These are phyloP conservation scores for Gypsophila paniculata DNA, from an alignment of 179 eudicot species.

Conservation along the genomic window DNA sequence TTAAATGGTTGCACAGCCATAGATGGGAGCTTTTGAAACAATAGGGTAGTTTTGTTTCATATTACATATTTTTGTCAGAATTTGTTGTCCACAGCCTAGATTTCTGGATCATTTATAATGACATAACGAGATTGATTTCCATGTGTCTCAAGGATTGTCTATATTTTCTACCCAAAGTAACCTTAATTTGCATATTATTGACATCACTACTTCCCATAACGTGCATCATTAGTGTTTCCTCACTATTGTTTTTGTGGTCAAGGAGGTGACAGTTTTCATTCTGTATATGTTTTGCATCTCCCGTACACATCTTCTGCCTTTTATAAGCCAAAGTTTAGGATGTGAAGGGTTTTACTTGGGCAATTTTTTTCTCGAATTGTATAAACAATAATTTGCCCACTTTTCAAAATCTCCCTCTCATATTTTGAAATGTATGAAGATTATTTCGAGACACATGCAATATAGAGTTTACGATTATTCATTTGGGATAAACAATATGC, in stretches of 20 bases:
- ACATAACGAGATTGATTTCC: not conserved
- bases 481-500: not conserved
- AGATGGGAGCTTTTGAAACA: too few relatives aligned
- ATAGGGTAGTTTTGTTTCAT: too few relatives aligned
- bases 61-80: too few relatives aligned
- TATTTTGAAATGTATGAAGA: too few relatives aligned
- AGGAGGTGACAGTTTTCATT: not conserved
- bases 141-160: too few relatives aligned
- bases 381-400: not conserved
- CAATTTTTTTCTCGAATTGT: not conserved
- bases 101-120: too few relatives aligned
- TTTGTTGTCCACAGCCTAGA: too few relatives aligned
- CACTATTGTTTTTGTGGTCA: not conserved
- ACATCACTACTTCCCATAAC: not conserved
- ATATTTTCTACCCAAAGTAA: too few relatives aligned
- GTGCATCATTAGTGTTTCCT: slow-evolving; percentile 10
- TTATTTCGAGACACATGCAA: too few relatives aligned
- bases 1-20: too few relatives aligned
- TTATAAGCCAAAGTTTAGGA: not conserved
- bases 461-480: not conserved
- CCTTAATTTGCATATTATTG: not conserved
- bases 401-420: too few relatives aligned
- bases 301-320: not conserved
- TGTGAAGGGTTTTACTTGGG: not conserved
- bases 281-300: slow-evolving; percentile 2